These are phyloP conservation scores for Penicillium corylophilum DNA, from an alignment of 2,329 filamentous ascomycete species.

Conservation along the genomic window DNA sequence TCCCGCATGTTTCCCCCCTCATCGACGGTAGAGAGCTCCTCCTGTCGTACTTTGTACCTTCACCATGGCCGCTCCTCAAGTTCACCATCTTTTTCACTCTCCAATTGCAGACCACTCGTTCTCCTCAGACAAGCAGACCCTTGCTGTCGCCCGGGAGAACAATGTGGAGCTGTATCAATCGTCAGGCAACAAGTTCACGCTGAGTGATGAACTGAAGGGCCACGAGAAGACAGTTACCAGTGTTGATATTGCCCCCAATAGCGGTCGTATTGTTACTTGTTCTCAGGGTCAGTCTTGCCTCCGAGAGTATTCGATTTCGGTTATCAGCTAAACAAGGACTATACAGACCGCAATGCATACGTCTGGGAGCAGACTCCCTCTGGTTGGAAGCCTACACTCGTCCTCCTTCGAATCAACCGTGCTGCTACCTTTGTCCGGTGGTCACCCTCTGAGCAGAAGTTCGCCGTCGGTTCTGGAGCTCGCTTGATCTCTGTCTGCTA, in stretches of 20 bases:
- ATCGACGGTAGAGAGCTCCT: slow-evolving; percentile 97
- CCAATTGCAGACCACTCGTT: slow-evolving; percentile 98
- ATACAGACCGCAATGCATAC: slow-evolving; percentile 86
- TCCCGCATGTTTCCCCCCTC: slow-evolving; percentile 7
- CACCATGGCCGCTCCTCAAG: slow-evolving; percentile 80
- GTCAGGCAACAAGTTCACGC: slow-evolving; percentile 70
- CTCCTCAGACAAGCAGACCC: slow-evolving; percentile 81
- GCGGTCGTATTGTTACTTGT: slow-evolving; percentile 93
- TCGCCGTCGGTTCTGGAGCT: slow-evolving; percentile 93
- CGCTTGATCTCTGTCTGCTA: slow-evolving; percentile 96
- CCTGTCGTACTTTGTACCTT: slow-evolving; percentile 62
- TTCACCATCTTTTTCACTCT: slow-evolving; percentile 94
- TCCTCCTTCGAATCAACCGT: slow-evolving; percentile 93
- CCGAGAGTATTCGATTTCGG: neutral
- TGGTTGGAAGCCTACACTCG: slow-evolving; percentile 95
- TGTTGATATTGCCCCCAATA: slow-evolving; percentile 89
- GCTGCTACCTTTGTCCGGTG: slow-evolving; percentile 96
- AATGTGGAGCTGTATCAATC: slow-evolving; percentile 83
- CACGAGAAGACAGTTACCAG: slow-evolving; percentile 97
- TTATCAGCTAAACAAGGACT: neutral
- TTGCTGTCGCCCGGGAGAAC: slow-evolving; percentile 89
- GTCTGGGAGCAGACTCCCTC: slow-evolving; percentile 94
- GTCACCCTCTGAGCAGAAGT: slow-evolving; percentile 96
- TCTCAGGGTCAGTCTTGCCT: slow-evolving; percentile 68
- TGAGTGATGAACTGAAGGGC: slow-evolving; percentile 90